These are phyloP conservation scores for Pharus latifolius DNA, from an alignment of 176 grass and related monocot genomes.

Conservation along the genomic window DNA sequence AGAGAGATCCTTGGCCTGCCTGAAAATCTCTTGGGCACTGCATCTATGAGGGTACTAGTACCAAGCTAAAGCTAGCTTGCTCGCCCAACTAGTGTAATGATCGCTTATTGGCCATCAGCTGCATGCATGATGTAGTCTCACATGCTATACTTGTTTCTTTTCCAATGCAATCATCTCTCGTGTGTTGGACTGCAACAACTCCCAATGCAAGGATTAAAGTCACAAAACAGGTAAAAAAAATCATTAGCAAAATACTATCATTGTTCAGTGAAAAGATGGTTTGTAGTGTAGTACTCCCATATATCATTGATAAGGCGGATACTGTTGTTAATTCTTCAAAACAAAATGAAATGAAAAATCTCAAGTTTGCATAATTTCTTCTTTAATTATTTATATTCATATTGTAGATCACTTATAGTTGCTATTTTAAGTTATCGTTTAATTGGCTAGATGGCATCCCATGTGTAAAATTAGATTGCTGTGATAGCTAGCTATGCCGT, in stretches of 20 bases:
- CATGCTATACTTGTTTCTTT: conserved; percentile 1
- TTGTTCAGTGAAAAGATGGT: too few species aligned
- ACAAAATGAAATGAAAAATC: too few species aligned
- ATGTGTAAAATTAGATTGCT: too few species aligned
- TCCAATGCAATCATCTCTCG: conserved; percentile 23
- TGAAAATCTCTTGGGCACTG: conserved; percentile 1
- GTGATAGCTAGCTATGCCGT: too few species aligned
- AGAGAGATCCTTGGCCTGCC: conserved; percentile 21
- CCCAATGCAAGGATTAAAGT: not conserved
- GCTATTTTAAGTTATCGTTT: too few species aligned
- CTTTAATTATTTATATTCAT: too few species aligned
- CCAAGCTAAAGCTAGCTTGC: conserved; percentile 6
- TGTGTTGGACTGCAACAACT: not conserved
- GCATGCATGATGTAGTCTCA: conserved; percentile 12
- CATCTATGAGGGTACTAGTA: not conserved
- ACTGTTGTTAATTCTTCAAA: too few species aligned
- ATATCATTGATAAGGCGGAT: too few species aligned
- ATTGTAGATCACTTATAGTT: too few species aligned
- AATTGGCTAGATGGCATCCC: too few species aligned
- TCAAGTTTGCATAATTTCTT: too few species aligned
- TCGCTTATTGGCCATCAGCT: conserved; percentile 4
- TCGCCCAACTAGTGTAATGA: not conserved
- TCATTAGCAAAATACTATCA: too few species aligned
- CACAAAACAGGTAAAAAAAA: not conserved
- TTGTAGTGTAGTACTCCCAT: not conserved